Evolutionary conservation across 2,329 filamentous ascomycete genomes (phyloP).

Genomic region (Colletotrichum karsti): DNA sequence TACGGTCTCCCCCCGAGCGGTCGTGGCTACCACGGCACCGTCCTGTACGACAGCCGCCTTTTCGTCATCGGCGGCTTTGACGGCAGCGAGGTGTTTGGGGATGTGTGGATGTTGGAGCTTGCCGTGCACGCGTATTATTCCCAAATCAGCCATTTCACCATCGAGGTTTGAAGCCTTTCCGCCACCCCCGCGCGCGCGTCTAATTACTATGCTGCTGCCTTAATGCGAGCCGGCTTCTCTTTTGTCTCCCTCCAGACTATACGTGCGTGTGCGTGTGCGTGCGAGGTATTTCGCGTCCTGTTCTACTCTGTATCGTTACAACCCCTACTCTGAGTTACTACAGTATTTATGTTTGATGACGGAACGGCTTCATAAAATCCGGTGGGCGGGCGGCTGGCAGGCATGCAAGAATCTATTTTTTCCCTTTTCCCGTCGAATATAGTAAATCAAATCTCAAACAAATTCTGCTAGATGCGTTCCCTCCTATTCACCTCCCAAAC

Average conservation of each 20-base stretch:
- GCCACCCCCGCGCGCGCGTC: not conserved
- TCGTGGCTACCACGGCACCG: conserved; percentile 72
- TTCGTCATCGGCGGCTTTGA: conserved; percentile 74
- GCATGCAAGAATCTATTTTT: not conserved
- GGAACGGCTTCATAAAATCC: conserved; percentile 26
- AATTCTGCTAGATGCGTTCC: too few species aligned
- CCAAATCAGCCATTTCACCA: conserved; percentile 77
- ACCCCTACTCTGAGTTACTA: conserved; percentile 5
- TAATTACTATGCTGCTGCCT: not conserved
- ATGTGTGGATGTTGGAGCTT: conserved; percentile 73
- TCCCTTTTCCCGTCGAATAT: not conserved
- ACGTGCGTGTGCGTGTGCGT: not conserved
- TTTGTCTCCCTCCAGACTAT: not conserved
- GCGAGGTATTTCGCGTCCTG: not conserved
- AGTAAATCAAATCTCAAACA: not conserved
- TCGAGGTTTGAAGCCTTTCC: conserved; percentile 61
- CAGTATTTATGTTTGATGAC: conserved; percentile 29
- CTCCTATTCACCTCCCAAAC: not conserved
- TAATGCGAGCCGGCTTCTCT: not conserved
- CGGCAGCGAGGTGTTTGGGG: conserved; percentile 72
- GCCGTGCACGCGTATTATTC: conserved; percentile 78
- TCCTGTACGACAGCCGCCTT: conserved; percentile 72
- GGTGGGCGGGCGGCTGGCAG: conserved; percentile 10
- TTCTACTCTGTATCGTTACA: conserved; percentile 18
- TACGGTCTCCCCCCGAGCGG: conserved; percentile 71